Conservation (phyloP, 495 filamentous ascomycete genomes). For the Penicillium parvum region DNA sequence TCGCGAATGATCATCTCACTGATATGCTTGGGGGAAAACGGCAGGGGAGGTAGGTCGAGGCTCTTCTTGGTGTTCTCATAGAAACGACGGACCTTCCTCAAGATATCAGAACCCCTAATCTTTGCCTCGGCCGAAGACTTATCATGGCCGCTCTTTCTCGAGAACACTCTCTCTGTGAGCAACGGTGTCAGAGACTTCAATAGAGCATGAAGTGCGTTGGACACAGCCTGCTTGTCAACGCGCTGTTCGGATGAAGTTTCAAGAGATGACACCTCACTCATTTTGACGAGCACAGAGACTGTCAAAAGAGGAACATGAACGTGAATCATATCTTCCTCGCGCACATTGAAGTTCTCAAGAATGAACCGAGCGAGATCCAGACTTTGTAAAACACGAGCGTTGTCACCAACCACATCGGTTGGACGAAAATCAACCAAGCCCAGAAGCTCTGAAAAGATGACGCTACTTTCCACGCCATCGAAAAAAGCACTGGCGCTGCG, state of each 20-base stretch:
- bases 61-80: constrained; percentile 51
- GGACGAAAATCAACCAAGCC: constrained; percentile 37
- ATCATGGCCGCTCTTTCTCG: constrained; percentile 31
- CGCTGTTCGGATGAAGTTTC: constrained; percentile 1
- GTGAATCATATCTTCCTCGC: constrained; percentile 92
- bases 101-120: constrained; percentile 39
- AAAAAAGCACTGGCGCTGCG: constrained; percentile 94
- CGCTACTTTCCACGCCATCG: constrained; percentile 87
- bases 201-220: constrained; percentile 27
- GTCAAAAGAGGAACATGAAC: constrained; percentile 75
- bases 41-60: constrained; percentile 44
- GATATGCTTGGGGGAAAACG: constrained; percentile 53
- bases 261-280: constrained; percentile 26
- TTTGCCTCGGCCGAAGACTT: constrained; percentile 19
- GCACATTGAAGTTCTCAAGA: constrained; percentile 82
- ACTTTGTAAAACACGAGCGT: constrained; percentile 41
- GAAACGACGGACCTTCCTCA: constrained; percentile 59
- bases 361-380: constrained; percentile 78
- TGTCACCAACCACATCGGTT: constrained; percentile 31
- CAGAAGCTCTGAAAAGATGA: constrained; percentile 86
- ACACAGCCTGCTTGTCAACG: constrained; percentile 22
- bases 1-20: constrained; percentile 60
- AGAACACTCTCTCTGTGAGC: constrained; percentile 68
- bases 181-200: constrained; percentile 46
- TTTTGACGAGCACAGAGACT: constrained; percentile 61